A percentile compares a stretch with the other conserved stretches of the same genome.
phyloP scores from a whole-genome alignment of 2,329 filamentous ascomycete species.

The Calycina marina region DNA sequence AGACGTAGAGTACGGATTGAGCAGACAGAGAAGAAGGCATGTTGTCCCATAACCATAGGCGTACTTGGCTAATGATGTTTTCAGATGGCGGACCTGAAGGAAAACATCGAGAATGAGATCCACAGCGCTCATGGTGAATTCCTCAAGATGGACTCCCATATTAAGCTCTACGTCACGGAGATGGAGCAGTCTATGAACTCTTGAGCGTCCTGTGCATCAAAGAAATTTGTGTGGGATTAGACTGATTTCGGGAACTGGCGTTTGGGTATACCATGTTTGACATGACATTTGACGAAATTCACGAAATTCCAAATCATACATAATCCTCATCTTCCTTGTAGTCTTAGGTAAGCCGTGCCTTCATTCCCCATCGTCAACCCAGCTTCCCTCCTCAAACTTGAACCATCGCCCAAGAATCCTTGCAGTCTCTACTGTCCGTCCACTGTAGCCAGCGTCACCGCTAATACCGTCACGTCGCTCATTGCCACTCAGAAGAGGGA shows the following conservation, averaged over 20 bases:
- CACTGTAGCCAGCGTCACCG: conserved; percentile 39
- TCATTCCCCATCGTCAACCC: conserved; percentile 16
- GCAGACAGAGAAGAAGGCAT: conserved; percentile 95
- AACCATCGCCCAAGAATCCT: conserved; percentile 54
- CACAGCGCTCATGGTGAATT: conserved; percentile 86
- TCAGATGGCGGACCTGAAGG: conserved; percentile 93
- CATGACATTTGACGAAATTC: conserved; percentile 21
- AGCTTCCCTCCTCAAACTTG: conserved; percentile 29
- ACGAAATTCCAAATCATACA: no score
- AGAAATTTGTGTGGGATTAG: no score
- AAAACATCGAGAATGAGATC: conserved; percentile 92
- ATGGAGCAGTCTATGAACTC: conserved; percentile 71
- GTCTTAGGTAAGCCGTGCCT: neutral
- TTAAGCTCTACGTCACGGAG: conserved; percentile 94
- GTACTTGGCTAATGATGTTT: conserved; percentile 17
- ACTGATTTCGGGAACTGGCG: no score
- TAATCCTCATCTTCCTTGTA: no score
- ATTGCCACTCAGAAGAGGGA: conserved; percentile 49
- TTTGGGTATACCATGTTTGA: conserved; percentile 21
- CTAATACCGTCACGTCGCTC: conserved; percentile 27
- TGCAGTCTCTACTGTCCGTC: conserved; percentile 40
- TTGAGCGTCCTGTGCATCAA: conserved; percentile 7
- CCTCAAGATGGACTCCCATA: conserved; percentile 92
- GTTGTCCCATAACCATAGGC: conserved; percentile 12
- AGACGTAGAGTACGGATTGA: conserved; percentile 84